These are phyloP conservation scores for Trichoderma sp. DNA, from an alignment of 2,329 filamentous ascomycete genomes.

Conservation along the genomic window DNA sequence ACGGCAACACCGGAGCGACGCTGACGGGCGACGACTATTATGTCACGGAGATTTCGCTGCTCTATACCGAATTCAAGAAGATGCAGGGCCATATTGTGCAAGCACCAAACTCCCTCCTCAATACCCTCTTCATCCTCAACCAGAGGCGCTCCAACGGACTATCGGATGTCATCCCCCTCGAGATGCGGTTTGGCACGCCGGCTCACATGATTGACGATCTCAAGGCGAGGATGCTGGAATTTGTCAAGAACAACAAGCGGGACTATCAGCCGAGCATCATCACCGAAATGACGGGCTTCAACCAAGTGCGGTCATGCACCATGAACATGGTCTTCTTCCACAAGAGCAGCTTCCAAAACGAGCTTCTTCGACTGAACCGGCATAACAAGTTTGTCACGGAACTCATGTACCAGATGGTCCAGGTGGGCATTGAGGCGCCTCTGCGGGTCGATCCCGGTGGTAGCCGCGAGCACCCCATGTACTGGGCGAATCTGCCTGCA, in stretches of 20 bases:
- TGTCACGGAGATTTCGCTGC: constrained; percentile 87
- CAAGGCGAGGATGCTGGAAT: constrained; percentile 77
- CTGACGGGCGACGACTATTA: constrained; percentile 91
- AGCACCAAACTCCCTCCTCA: constrained; percentile 91
- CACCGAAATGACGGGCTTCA: constrained; percentile 78
- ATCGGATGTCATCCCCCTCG: constrained; percentile 80
- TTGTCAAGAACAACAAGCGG: constrained; percentile 81
- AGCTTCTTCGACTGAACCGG: constrained; percentile 82
- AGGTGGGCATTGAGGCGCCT: constrained; percentile 83
- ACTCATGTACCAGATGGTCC: constrained; percentile 81
- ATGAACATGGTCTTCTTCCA: constrained; percentile 97
- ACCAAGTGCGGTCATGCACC: constrained; percentile 80
- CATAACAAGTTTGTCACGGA: constrained; percentile 95
- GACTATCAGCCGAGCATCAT: constrained; percentile 87
- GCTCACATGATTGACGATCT: constrained; percentile 80
- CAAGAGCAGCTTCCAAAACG: constrained; percentile 96
- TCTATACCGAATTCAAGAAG: constrained; percentile 98
- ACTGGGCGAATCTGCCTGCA: constrained; percentile 45
- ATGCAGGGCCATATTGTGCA: constrained; percentile 97
- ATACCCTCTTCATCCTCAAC: constrained; percentile 92
- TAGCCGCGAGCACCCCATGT: constrained; percentile 69
- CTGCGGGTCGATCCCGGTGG: constrained; percentile 63
- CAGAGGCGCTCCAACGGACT: constrained; percentile 86
- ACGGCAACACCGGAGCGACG: constrained; percentile 81
- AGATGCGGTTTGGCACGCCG: constrained; percentile 86